Conservation (phyloP, 192 early-diverging fungal genomes). For the Backusella mclennaniae region DNA sequence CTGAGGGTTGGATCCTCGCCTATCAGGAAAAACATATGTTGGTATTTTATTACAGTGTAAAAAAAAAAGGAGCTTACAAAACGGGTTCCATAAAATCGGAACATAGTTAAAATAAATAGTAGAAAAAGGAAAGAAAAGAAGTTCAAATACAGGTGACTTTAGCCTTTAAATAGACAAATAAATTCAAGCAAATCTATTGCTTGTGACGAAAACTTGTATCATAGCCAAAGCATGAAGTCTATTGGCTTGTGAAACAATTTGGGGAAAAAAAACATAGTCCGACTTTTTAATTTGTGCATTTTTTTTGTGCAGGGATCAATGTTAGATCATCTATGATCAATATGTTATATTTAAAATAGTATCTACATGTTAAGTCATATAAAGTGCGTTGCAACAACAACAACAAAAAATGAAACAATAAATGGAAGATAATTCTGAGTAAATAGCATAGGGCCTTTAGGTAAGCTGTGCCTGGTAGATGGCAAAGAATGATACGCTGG, state of each 20-base stretch:
- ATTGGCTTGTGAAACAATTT: slow-evolving; percentile 10
- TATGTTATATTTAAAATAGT: neutral
- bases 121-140: neutral
- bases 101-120: neutral
- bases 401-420: neutral
- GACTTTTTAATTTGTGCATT: neutral
- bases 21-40: neutral
- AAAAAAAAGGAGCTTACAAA: neutral
- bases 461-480: neutral
- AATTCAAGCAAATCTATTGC: neutral
- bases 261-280: neutral
- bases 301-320: slow-evolving; percentile 1
- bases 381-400: neutral
- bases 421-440: neutral
- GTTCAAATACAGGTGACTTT: neutral
- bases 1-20: neutral
- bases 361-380: neutral
- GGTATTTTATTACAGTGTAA: neutral
- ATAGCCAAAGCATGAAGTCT: neutral
- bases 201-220: slow-evolving; percentile 16
- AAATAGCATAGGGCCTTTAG: neutral
- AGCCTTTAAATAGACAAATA: neutral
- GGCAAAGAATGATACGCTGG: neutral
- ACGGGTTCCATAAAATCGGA: neutral
- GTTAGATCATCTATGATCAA: neutral